Percentiles rank a stretch among this genome's conserved stretches.
Evolutionary conservation across 805 yeast species (phyloP).

Genomic region (Kluyveromyces wickerhamii): DNA sequence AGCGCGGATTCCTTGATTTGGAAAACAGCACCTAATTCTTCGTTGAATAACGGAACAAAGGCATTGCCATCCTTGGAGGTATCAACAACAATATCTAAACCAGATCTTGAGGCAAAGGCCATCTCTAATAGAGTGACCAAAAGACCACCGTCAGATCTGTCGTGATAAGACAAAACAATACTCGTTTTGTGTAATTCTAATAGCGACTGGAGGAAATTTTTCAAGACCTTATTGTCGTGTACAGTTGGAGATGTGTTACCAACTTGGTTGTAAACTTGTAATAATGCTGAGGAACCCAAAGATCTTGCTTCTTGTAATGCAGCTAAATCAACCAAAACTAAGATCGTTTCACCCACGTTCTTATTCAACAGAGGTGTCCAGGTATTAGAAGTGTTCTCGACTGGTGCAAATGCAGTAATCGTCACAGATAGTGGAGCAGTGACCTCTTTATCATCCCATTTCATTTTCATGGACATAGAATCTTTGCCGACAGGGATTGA

Average conservation of each 20-base stretch:
- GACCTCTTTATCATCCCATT: slow-evolving; percentile 88
- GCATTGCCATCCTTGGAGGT: slow-evolving; percentile 34
- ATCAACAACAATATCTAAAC: slow-evolving; percentile 50
- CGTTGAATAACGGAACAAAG: slow-evolving; percentile 66
- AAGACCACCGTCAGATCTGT: slow-evolving; percentile 94
- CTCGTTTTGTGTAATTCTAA: slow-evolving; percentile 63
- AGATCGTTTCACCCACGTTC: slow-evolving; percentile 42
- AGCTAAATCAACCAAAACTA: slow-evolving; percentile 73
- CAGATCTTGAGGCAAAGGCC: slow-evolving; percentile 95
- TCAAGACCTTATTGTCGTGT: slow-evolving; percentile 54
- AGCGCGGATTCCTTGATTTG: slow-evolving; percentile 56
- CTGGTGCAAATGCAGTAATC: slow-evolving; percentile 88
- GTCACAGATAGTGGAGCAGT: slow-evolving; percentile 91
- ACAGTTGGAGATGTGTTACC: slow-evolving; percentile 83
- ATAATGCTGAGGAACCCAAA: slow-evolving; percentile 89
- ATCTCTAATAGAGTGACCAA: slow-evolving; percentile 79
- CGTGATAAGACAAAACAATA: slow-evolving; percentile 82
- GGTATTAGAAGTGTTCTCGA: slow-evolving; percentile 72
- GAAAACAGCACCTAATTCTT: slow-evolving; percentile 95
- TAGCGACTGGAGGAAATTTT: slow-evolving; percentile 61
- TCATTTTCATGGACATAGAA: slow-evolving; percentile 99
- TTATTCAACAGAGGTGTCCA: slow-evolving; percentile 86
- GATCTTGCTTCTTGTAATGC: slow-evolving; percentile 46
- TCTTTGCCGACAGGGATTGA: slow-evolving; percentile 98
- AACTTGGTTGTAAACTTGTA: slow-evolving; percentile 85